Conservation (phyloP, 164 flowering plant species). For the Tetrastigma voinierianum region DNA sequence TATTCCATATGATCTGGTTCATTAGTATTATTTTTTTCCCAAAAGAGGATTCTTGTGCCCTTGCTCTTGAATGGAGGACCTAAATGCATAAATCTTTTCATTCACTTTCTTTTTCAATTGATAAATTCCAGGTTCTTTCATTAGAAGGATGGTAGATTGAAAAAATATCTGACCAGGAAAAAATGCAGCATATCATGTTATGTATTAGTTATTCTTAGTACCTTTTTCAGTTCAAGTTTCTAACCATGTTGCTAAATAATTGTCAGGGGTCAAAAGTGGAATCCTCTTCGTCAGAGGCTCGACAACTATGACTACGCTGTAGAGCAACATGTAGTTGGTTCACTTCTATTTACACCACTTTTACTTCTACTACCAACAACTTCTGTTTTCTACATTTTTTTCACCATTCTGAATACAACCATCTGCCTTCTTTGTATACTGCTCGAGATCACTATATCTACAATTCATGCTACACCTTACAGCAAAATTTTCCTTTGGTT, state of each 20-base stretch:
- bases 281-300: conserved; percentile 87
- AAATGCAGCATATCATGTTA: background rate
- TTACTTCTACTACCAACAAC: conserved; percentile 92
- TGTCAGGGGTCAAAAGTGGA: conserved; percentile 92
- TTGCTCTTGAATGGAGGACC: background rate
- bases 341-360: conserved; percentile 83
- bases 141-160: no score
- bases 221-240: conserved; percentile 7
- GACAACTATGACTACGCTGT: conserved; percentile 90
- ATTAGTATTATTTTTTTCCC: background rate
- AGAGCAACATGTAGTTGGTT: conserved; percentile 92
- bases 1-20: background rate
- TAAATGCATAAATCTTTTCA: background rate
- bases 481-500: conserved; percentile 68
- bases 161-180: background rate
- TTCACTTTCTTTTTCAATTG: background rate
- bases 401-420: conserved; percentile 56
- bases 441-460: conserved; percentile 58
- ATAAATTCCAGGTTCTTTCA: no score
- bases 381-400: conserved; percentile 88
- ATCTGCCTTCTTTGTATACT: conserved; percentile 44
- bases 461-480: conserved; percentile 83
- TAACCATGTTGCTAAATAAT: conserved; percentile 13
- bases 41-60: background rate
- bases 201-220: background rate